Evolutionary conservation across 2,329 filamentous ascomycete species (phyloP), one percentile per base, ranked within the genome.

Genomic region (Arthrinium phaeospermum): DNA sequence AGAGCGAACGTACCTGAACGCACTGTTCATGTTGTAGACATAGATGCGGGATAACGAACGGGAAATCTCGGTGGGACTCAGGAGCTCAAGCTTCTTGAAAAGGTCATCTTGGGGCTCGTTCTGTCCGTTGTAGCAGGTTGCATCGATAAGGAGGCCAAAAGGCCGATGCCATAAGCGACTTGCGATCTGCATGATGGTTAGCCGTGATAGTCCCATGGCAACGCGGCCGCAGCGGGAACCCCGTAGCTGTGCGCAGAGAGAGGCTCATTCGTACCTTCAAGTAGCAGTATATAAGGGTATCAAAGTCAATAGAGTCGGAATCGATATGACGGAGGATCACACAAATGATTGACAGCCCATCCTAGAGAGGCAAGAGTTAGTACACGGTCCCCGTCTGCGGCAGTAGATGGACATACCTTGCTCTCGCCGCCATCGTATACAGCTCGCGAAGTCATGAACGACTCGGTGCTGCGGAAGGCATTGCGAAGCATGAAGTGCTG

Each of bases 401-500:
- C 64, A n/a, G 16, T 57, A 67, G 22, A 34, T 53, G 37, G 12
- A 72, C 77, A 68, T 76, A 89, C 88, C 82, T 91, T 92, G 82
- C 89, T 92, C 81, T 93, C 91, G 27, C 91, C 91, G 46, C 91
- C 91, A 77, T 93, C 91, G 77, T 93, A 93, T 16, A 93, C 89
- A 37, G 91, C 91, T 30, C 91, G 86, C 34, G 89, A 88, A 2
- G 90, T 91, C 30, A 91, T 80, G 72, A 91, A 89, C 3, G 90
- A 91, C 75, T 92, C 91, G 0, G 88, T 89, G 75, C 89, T 90
- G 49, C 89, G 86, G 75, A 91, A 91, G 1, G 91, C 91, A 78
- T 93, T 92, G 24, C 89, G 88, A 67, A 93, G 85, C 91, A 93
- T 93, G 77, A 93, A 93, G 75, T 92, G 90, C 75, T 93, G 91